Conservation (phyloP, 805 yeast genomes). For the Barnettozyma wickerhamii region DNA sequence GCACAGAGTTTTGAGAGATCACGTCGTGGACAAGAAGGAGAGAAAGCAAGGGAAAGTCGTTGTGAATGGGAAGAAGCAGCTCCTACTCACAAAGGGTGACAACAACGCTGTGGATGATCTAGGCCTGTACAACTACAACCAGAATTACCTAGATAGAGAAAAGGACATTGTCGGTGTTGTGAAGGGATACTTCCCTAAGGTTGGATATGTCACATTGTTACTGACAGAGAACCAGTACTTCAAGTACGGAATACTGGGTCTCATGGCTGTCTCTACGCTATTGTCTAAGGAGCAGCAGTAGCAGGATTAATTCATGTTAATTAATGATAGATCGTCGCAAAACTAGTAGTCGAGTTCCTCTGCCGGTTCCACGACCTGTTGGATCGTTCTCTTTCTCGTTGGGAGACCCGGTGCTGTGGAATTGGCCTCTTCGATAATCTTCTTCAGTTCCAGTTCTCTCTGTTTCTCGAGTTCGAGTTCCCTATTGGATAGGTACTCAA, state of each 20-base stretch:
- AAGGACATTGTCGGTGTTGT: slow-evolving; percentile 86
- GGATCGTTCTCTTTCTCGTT: slow-evolving; percentile 17
- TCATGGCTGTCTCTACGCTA: slow-evolving; percentile 67
- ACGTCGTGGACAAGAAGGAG: slow-evolving; percentile 54
- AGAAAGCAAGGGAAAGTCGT: slow-evolving; percentile 89
- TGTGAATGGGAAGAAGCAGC: slow-evolving; percentile 52
- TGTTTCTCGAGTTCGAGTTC: slow-evolving; percentile 19
- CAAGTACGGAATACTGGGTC: slow-evolving; percentile 71
- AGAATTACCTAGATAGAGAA: slow-evolving; percentile 70
- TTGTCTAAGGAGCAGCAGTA: slow-evolving; percentile 53
- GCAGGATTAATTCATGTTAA: slow-evolving; percentile 2
- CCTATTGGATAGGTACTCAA: slow-evolving; percentile 25
- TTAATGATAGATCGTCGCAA: not conserved
- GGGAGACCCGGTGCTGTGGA: slow-evolving; percentile 5
- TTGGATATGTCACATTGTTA: slow-evolving; percentile 89
- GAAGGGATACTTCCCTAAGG: slow-evolving; percentile 82
- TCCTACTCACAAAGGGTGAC: slow-evolving; percentile 90
- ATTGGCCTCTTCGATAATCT: slow-evolving; percentile 17
- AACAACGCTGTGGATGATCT: slow-evolving; percentile 91
- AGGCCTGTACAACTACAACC: slow-evolving; percentile 73
- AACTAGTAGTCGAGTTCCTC: slow-evolving; percentile 31
- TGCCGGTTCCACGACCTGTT: slow-evolving; percentile 22
- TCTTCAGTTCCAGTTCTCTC: slow-evolving; percentile 19
- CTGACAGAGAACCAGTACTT: slow-evolving; percentile 85
- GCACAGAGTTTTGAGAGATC: slow-evolving; percentile 89